phyloP scores from a whole-genome alignment of 2,329 filamentous ascomycete species.

The Stenocarpella maydis region DNA sequence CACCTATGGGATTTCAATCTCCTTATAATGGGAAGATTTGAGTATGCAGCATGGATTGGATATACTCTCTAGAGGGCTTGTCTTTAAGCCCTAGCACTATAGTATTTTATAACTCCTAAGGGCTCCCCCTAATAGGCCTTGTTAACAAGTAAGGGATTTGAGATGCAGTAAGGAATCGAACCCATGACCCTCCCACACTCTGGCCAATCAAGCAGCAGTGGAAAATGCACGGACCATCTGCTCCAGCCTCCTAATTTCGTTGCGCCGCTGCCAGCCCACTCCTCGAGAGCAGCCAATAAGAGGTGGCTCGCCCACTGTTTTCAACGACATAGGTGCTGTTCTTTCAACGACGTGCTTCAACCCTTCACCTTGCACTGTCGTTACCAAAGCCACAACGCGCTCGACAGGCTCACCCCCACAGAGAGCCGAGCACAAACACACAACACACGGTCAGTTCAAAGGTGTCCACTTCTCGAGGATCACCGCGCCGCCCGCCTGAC shows the following conservation, averaged over 20 bases:
- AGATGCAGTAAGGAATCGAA: too few relatives aligned
- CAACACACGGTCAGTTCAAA: constrained; percentile 36
- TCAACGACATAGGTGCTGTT: background rate
- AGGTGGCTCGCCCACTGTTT: background rate
- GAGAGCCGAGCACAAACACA: background rate
- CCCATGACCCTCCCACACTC: too few relatives aligned
- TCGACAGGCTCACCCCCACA: background rate
- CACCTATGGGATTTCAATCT: constrained; percentile 37
- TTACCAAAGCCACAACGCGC: background rate
- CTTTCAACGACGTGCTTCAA: background rate
- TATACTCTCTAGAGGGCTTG: constrained; percentile 46
- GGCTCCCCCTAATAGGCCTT: too few relatives aligned
- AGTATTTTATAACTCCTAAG: too few relatives aligned
- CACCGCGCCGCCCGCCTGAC: constrained; percentile 33
- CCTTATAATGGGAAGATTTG: background rate
- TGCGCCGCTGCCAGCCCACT: constrained; percentile 11
- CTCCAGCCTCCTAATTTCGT: constrained; percentile 13
- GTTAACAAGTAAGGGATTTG: too few relatives aligned
- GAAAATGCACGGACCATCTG: background rate
- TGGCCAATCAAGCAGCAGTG: background rate
- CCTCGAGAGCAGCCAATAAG: background rate
- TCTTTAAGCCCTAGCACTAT: too few relatives aligned
- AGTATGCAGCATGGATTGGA: accelerated
- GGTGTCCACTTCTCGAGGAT: constrained; percentile 34
- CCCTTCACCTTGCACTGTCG: background rate